Conservation (phyloP, 495 filamentous ascomycete genomes). For the Neurospora discreta region DNA sequence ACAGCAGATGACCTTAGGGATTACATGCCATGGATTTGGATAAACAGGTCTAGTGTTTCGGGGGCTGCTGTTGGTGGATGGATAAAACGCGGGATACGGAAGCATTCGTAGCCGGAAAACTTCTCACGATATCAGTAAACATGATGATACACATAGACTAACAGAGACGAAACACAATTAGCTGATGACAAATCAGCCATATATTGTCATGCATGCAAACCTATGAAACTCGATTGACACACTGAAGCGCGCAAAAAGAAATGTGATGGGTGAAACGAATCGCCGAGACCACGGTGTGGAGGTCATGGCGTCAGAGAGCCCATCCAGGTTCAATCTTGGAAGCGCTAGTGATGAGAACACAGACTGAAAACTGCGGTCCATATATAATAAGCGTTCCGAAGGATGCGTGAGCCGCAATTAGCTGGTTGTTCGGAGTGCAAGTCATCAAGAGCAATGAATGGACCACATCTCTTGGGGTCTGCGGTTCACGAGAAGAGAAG, state of each 20-base stretch:
- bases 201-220: neutral
- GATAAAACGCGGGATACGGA: neutral
- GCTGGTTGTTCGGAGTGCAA: conserved; percentile 1
- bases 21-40: neutral
- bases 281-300: conserved; percentile 35
- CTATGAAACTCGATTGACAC: neutral
- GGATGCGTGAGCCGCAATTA: neutral
- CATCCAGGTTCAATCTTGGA: conserved; percentile 40
- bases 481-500: neutral
- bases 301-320: conserved; percentile 52
- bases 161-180: neutral
- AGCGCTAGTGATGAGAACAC: conserved; percentile 39
- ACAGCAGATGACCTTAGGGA: neutral
- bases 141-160: neutral
- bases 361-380: conserved; percentile 42
- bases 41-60: neutral
- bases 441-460: neutral
- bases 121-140: neutral
- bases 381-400: conserved; percentile 36
- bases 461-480: neutral
- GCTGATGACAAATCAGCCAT: neutral
- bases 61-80: neutral
- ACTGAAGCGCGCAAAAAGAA: neutral
- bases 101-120: neutral
- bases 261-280: conserved; percentile 51